Conservation (phyloP, 306 rosid genomes). For the Vigna mungo region DNA sequence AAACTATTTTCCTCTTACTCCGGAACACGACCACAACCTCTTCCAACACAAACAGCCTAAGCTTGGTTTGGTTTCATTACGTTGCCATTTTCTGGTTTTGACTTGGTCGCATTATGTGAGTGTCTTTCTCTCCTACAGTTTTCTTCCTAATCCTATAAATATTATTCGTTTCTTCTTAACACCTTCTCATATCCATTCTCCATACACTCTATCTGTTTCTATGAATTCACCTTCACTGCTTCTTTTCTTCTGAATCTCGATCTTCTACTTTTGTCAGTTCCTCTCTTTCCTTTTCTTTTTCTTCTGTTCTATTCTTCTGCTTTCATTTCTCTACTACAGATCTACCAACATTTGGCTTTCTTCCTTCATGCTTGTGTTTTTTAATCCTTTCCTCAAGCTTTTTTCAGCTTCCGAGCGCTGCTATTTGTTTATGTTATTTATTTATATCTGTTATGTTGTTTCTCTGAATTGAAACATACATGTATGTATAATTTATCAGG, state of each 20-base stretch:
- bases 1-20: not conserved
- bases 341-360: constrained; percentile 43
- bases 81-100: not conserved
- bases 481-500: not conserved
- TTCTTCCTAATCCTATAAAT: constrained; percentile 52
- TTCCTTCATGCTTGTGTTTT: not conserved
- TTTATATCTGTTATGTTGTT: not conserved
- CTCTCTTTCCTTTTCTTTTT: not conserved
- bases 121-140: constrained; percentile 49
- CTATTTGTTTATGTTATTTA: constrained; percentile 2
- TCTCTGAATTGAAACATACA: not conserved
- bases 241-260: constrained; percentile 20
- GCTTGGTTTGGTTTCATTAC: not conserved
- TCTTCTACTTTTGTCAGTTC: constrained; percentile 40
- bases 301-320: not conserved
- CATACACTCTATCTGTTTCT: not conserved
- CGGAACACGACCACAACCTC: not conserved
- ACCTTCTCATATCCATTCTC: constrained; percentile 16
- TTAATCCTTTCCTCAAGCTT: not conserved
- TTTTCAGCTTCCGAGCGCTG: not conserved
- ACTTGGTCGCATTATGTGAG: constrained; percentile 46
- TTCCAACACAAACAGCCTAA: not conserved
- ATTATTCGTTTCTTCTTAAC: not conserved
- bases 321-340: constrained; percentile 36
- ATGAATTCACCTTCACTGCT: not conserved